Evolutionary conservation across 208 protist genomes (phyloP), one percentile per base, ranked within the genome.

Genomic region (Willaertia magna): DNA sequence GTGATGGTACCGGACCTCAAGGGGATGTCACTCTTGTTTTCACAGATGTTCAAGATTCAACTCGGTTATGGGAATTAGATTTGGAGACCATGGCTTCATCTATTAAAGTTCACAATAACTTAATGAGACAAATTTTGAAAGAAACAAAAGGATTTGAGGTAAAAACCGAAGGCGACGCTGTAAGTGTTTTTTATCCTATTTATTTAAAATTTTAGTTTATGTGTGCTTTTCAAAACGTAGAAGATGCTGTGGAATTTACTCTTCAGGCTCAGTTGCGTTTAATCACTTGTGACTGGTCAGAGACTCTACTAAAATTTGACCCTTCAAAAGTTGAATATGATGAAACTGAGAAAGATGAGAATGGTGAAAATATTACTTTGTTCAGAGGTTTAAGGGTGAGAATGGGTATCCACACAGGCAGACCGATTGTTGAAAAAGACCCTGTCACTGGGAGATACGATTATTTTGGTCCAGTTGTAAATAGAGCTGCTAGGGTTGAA

Each of bases 391-490:
- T 93, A 9, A 49, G 89, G 30, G 91, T 93, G n/a, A 88, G 91
- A 76, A 91, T 91, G 87, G 91, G 91, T 42, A 87, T 93, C 52
- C 90, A 93, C 82, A 86, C 47, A 9, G 90, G 90, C 11, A 46
- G 61, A 30, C 90, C 90, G 34, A 78, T 83, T 22, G 89, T 88
- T 43, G 88, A 90, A 55, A 4, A 4, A 34, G 91, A 93, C 86
- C 85, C 88, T 14, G 82, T 88, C 18, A 89, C 86, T 4, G 84
- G 88, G 11, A 74, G 90, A 47, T 88, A 87, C 79, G 94, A 96
- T 88, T 97, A 96, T 90, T 95, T 94, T 86, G 94, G 94, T 30
- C 91, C 90, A 0, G 93, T 93, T 51, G 94, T 97, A 1, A 96
- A 95, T 86, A 91, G 92, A 30, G 92, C 92, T 74, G 91, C 94